Conservation (phyloP, 1,139 yeast species). For the Candida tropicalis region DNA sequence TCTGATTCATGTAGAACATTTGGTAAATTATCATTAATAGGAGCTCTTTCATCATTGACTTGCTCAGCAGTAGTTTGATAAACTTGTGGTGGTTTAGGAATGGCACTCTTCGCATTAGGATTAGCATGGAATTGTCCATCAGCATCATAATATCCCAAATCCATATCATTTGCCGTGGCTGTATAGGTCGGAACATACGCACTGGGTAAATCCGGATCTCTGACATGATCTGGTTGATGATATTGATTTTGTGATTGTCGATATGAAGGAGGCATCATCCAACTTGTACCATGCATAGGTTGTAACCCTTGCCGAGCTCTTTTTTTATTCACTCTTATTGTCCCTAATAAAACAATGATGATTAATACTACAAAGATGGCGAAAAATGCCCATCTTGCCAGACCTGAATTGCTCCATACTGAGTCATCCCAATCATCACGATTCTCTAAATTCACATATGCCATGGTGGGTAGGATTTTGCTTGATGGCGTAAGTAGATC, state of each 20-base stretch:
- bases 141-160: slow-evolving; percentile 79
- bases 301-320: slow-evolving; percentile 62
- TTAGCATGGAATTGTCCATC: slow-evolving; percentile 58
- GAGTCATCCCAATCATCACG: slow-evolving; percentile 18
- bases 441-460: slow-evolving; percentile 1
- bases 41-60: neutral
- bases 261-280: slow-evolving; percentile 93
- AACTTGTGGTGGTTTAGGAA: slow-evolving; percentile 23
- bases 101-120: slow-evolving; percentile 28
- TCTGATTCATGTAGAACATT: slow-evolving; percentile 4
- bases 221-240: slow-evolving; percentile 36
- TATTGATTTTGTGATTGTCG: slow-evolving; percentile 69
- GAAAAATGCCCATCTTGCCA: slow-evolving; percentile 60
- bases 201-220: slow-evolving; percentile 38
- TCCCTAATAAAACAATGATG: slow-evolving; percentile 49
- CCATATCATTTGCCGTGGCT: slow-evolving; percentile 64
- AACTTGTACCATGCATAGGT: slow-evolving; percentile 82
- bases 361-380: slow-evolving; percentile 54
- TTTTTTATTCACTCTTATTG: slow-evolving; percentile 59
- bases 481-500: neutral
- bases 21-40: neutral
- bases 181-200: slow-evolving; percentile 69
- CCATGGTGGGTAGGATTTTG: neutral
- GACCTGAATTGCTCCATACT: slow-evolving; percentile 31
- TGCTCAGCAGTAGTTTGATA: slow-evolving; percentile 22